Percentiles rank a stretch among this genome's conserved stretches.
phyloP scores from a whole-genome alignment of 768 basidiomycete genomes.

The Lactarius tabidus region DNA sequence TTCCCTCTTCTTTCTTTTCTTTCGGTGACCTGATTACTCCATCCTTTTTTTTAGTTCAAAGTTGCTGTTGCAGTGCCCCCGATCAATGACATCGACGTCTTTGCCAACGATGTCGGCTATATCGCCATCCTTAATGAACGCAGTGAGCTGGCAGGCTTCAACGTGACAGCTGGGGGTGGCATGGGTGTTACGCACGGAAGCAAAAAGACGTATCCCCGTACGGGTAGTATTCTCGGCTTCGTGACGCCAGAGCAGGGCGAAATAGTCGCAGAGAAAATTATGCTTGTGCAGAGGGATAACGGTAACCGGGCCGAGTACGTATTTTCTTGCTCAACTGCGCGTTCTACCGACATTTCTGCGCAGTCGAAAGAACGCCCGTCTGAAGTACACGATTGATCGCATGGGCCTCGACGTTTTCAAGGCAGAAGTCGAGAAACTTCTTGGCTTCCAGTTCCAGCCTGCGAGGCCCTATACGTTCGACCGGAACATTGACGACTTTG shows the following conservation, averaged over 20 bases:
- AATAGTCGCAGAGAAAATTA: slow-evolving; percentile 85
- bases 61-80: slow-evolving; percentile 95
- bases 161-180: slow-evolving; percentile 90
- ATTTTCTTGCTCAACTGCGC: neutral
- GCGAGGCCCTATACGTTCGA: slow-evolving; percentile 78
- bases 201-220: slow-evolving; percentile 97
- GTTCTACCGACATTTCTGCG: neutral
- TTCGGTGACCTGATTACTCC: slow-evolving; percentile 18
- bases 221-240: slow-evolving; percentile 87
- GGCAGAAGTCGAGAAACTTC: slow-evolving; percentile 82
- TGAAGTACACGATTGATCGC: slow-evolving; percentile 98
- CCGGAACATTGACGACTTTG: slow-evolving; percentile 89
- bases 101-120: slow-evolving; percentile 97
- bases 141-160: slow-evolving; percentile 91
- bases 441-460: slow-evolving; percentile 73
- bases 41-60: slow-evolving; percentile 68
- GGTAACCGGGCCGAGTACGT: slow-evolving; percentile 91
- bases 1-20: neutral
- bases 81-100: slow-evolving; percentile 93
- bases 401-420: slow-evolving; percentile 89
- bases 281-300: slow-evolving; percentile 92
- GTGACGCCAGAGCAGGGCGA: slow-evolving; percentile 83
- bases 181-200: slow-evolving; percentile 99
- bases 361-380: slow-evolving; percentile 68
- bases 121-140: slow-evolving; percentile 82